phyloP scores from a whole-genome alignment of 2,329 filamentous ascomycete genomes.

The Exophiala xenobiotica region DNA sequence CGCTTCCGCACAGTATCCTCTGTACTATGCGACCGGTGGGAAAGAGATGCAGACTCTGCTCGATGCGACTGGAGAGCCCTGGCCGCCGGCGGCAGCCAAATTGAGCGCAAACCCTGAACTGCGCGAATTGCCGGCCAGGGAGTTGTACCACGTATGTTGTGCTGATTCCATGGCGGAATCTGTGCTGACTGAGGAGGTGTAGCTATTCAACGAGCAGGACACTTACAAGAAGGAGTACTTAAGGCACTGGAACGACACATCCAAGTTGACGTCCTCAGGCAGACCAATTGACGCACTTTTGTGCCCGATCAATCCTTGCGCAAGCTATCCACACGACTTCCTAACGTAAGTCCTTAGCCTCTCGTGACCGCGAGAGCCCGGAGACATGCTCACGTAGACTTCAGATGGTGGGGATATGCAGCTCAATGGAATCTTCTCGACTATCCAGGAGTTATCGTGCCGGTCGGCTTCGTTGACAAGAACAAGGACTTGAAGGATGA shows the following conservation, averaged over 20 bases:
- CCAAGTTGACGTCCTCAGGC: conserved; percentile 20
- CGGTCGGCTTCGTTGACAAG: conserved; percentile 49
- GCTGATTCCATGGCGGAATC: neutral
- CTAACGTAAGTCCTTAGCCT: conserved; percentile 36
- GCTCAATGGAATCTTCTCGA: conserved; percentile 68
- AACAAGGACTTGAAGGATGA: conserved; percentile 37
- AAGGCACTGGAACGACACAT: neutral
- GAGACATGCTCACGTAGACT: conserved; percentile 43
- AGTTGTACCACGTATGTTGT: neutral
- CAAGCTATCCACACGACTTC: conserved; percentile 47
- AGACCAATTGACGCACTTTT: conserved; percentile 31
- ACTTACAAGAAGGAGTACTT: neutral
- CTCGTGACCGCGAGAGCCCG: neutral
- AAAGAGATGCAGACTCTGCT: conserved; percentile 53
- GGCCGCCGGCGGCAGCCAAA: neutral
- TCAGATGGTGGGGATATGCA: conserved; percentile 65
- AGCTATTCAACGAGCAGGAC: neutral
- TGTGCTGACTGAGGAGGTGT: neutral
- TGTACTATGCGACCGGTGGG: conserved; percentile 63
- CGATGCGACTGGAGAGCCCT: conserved; percentile 55
- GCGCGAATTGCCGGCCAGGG: neutral
- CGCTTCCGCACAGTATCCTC: neutral
- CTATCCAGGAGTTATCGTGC: conserved; percentile 63
- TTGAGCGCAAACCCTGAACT: neutral
- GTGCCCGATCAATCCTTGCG: conserved; percentile 9